Evolutionary conservation across 108 stramenopile species (phyloP).

Genomic region (Craspedostauros australis): DNA sequence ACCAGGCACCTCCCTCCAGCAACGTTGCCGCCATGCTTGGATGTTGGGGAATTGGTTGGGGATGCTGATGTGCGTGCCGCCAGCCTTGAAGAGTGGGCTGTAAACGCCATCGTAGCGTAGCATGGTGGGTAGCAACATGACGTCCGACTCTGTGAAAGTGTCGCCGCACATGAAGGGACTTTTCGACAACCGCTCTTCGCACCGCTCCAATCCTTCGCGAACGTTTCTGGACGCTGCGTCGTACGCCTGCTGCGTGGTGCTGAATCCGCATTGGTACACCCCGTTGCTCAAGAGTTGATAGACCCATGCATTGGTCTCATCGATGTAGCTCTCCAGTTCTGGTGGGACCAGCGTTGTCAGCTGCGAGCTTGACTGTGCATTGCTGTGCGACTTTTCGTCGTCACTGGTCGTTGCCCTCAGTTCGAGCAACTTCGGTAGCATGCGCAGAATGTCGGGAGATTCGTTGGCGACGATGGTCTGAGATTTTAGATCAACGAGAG

Average conservation of each 20-base stretch:
- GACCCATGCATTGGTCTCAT: slow-evolving; percentile 78
- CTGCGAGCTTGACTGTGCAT: not conserved
- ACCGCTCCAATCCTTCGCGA: slow-evolving; percentile 47
- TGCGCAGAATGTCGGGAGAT: slow-evolving; percentile 76
- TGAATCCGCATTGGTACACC: slow-evolving; percentile 82
- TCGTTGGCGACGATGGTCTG: slow-evolving; percentile 84
- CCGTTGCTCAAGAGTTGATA: slow-evolving; percentile 69
- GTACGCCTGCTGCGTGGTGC: slow-evolving; percentile 78
- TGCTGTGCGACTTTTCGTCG: not conserved
- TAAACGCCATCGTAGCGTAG: slow-evolving; percentile 78
- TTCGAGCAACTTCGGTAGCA: slow-evolving; percentile 45
- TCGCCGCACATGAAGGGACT: slow-evolving; percentile 46
- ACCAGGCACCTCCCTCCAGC: slow-evolving; percentile 39
- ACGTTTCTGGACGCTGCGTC: slow-evolving; percentile 64
- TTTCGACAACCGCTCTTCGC: slow-evolving; percentile 45
- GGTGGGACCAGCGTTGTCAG: slow-evolving; percentile 68
- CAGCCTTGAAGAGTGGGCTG: slow-evolving; percentile 68
- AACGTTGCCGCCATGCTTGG: slow-evolving; percentile 40
- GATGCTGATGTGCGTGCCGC: slow-evolving; percentile 40
- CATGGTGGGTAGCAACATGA: slow-evolving; percentile 71
- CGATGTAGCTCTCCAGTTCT: slow-evolving; percentile 49
- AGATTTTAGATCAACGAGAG: slow-evolving; percentile 71
- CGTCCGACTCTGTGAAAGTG: slow-evolving; percentile 66
- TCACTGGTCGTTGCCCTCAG: not conserved
- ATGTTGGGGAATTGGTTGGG: slow-evolving; percentile 38